Base-by-base conservation (phyloP, 2,329 filamentous ascomycete species). In the Niveomyces coronatus region DNA sequence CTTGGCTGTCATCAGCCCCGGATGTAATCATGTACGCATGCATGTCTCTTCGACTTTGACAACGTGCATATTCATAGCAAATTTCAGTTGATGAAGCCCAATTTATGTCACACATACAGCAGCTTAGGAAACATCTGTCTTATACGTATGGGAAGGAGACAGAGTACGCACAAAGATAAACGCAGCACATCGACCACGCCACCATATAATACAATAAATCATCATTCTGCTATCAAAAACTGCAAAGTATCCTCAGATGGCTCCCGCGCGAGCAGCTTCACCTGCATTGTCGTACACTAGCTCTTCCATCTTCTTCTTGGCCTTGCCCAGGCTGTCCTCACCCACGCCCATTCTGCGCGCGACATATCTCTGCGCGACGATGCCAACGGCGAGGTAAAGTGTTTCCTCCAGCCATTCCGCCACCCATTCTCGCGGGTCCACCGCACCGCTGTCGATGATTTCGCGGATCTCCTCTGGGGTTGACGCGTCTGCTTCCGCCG, bases 401-500 rank as follows among this genome's bases (percentile, higher is more conserved):
- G 79, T 66, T 63, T 96, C 89, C 63, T 96, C 89, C 32, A 98
- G 74, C 91, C 91, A 98, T 60, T 96, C 91, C 3, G 88, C 83
- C 26, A 94, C 85, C 91, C 91, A 98, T 59, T 98, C 91, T 41
- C 91, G 73, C 0, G 91, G 91, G 54, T 98, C 91, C 3, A 96
- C 85, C 32, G 74, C 76, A 8, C 76, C 77, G 31, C 64, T 63
- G 51, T 78, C 76, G 28, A 98, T 76, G 45, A 96, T 94, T 47
- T 89, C 84, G 16, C 75, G 71, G 50, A 98, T 95, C 53, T 88
- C 86, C 19, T 85, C 82, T 0, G 91, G 89, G n/a, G 65, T 55
- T 9, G 56, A 57, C 27, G 60, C 53, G 3, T 61, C 56, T 3
- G 60, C 53, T 3, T 54, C 49, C 23, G 60, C 57, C 9, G 49